Conservation (phyloP, 2,329 filamentous ascomycete species). For the Diplodia corticola region DNA sequence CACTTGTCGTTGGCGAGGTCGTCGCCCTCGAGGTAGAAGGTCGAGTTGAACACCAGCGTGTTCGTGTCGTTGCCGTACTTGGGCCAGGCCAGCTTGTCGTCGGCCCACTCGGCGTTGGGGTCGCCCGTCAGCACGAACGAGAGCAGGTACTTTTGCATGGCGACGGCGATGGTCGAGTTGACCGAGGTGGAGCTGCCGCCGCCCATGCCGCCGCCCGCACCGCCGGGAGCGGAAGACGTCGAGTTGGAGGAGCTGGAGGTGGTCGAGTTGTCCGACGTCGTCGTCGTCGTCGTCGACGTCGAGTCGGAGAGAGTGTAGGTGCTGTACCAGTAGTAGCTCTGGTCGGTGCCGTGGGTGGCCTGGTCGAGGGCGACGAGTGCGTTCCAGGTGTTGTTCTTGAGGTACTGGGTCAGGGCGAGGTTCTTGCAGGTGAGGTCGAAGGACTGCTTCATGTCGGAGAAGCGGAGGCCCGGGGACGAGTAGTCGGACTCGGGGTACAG, state of each 20-base stretch:
- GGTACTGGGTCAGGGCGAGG: slow-evolving; percentile 37
- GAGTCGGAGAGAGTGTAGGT: slow-evolving; percentile 23
- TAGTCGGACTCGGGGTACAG: slow-evolving; percentile 40
- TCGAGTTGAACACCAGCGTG: slow-evolving; percentile 37
- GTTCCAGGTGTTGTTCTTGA: slow-evolving; percentile 43
- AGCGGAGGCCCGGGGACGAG: slow-evolving; percentile 37
- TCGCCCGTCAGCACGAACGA: slow-evolving; percentile 35
- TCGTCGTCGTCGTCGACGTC: not conserved
- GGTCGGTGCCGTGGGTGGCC: slow-evolving; percentile 41
- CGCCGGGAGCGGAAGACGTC: slow-evolving; percentile 18
- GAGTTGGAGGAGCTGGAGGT: slow-evolving; percentile 28
- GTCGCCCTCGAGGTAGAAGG: slow-evolving; percentile 34
- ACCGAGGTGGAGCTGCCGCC: slow-evolving; percentile 12
- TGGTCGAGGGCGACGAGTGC: slow-evolving; percentile 35
- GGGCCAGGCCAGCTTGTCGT: slow-evolving; percentile 40
- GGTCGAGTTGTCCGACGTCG: not conserved
- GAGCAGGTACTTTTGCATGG: slow-evolving; percentile 37
- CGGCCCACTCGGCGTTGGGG: slow-evolving; percentile 35
- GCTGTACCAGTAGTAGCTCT: slow-evolving; percentile 38
- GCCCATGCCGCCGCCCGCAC: not conserved
- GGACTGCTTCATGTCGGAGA: slow-evolving; percentile 40
- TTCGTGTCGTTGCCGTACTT: slow-evolving; percentile 30
- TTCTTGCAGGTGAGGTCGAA: slow-evolving; percentile 40
- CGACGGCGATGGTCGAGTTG: slow-evolving; percentile 23
- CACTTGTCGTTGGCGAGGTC: slow-evolving; percentile 36